These are phyloP conservation scores for Endocarpon pusillum DNA, from an alignment of 495 filamentous ascomycete genomes.

Conservation along the genomic window DNA sequence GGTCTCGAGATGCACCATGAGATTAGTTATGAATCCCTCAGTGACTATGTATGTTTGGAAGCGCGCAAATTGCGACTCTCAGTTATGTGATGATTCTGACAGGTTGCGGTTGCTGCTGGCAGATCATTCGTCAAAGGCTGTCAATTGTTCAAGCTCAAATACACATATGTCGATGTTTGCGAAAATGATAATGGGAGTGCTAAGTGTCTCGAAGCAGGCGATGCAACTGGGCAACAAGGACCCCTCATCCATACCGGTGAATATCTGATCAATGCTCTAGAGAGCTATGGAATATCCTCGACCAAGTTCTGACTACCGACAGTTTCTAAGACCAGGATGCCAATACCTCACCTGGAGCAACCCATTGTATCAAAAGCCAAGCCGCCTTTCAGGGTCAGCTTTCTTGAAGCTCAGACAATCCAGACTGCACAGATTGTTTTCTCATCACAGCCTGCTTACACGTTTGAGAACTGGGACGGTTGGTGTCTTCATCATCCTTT, in stretches of 20 bases:
- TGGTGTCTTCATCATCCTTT: conserved; percentile 5
- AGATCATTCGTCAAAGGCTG: conserved; percentile 26
- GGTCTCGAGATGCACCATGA: conserved; percentile 21
- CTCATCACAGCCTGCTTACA: conserved; percentile 27
- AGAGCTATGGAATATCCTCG: background rate
- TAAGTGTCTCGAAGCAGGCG: conserved; percentile 24
- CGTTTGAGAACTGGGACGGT: conserved; percentile 29
- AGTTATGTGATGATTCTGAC: background rate
- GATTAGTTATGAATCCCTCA: conserved; percentile 19
- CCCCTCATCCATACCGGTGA: conserved; percentile 27
- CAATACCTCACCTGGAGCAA: conserved; percentile 29
- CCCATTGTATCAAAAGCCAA: conserved; percentile 20
- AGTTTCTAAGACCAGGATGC: conserved; percentile 26
- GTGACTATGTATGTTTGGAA: conserved; percentile 23
- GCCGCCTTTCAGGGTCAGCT: conserved; percentile 23
- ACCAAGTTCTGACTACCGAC: background rate
- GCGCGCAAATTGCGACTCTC: background rate
- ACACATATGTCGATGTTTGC: conserved; percentile 25
- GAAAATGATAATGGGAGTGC: conserved; percentile 23
- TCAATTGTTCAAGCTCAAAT: conserved; percentile 26
- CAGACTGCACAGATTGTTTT: conserved; percentile 25
- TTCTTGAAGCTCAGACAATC: conserved; percentile 29
- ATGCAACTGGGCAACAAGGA: conserved; percentile 22
- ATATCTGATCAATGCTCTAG: conserved; percentile 7
- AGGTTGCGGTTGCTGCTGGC: background rate